Evolutionary conservation across 2,329 filamentous ascomycete species (phyloP), one percentile per base, ranked within the genome.

Genomic region (Fusarium tricinctum): DNA sequence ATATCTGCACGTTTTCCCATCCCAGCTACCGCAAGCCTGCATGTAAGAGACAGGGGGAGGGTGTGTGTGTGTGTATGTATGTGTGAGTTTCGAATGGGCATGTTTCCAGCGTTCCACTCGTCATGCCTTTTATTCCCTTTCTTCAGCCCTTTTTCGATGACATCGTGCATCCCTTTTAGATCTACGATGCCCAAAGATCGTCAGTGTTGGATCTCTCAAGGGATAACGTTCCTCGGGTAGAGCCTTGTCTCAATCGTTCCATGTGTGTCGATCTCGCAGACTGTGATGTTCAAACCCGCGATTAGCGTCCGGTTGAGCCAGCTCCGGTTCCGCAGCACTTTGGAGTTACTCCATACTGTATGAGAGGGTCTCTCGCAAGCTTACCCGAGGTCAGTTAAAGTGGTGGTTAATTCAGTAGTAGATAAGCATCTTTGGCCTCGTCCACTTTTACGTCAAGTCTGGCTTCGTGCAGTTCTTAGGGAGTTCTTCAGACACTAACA

Each of bases 181-280:
- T 64, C 61, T 65, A 38, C 40, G 59, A 64, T 64, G 60, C 46
- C 52, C 48, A 52, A 47, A 59, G 59, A 65, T 64, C 61, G 43
- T 39, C 39, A 52, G 42, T 44, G 42, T 30, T 33, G n/a, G 42
- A 20, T 51, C 54, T 64, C 54, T 64, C 59, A 35, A 65, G 59
- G 64, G 46, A 59, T 17, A 47, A 32, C 57, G 28, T 59, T 58
- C 46, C n/a, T 35, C 20, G 28, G 19, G 32, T 45, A 23, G 28
- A 28, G 50, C 56, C 26, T 46, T 47, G 33, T 44, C 35, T 47
- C 20, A 46, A 33, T 47, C 49, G 43, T 35, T 43, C 23, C n/a
- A 32, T 42, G 42, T 15, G 17, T 52, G 30, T 33, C 17, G 38
- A 57, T 33, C 33, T 57, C 39, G 13, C n/a, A 14, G 23, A 23